phyloP scores from a whole-genome alignment of 2,329 filamentous ascomycete species.

The Neonectria hederae region DNA sequence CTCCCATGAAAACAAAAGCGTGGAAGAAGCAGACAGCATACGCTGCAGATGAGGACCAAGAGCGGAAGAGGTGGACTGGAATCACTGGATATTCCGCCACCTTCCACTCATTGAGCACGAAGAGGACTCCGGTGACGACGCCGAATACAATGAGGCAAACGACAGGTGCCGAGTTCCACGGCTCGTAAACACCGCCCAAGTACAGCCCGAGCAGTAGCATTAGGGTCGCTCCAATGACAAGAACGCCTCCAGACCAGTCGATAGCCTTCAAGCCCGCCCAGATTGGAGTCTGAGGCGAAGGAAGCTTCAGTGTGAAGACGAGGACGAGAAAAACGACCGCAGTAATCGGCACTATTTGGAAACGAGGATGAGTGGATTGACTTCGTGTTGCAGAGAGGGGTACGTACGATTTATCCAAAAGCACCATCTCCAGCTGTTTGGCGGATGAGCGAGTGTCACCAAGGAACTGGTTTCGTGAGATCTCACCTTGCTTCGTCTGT shows the following conservation, averaged over 20 bases:
- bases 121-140: conserved; percentile 55
- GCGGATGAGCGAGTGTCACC: neutral
- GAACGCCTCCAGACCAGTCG: conserved; percentile 68
- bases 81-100: conserved; percentile 75
- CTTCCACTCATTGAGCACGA: conserved; percentile 70
- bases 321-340: conserved; percentile 67
- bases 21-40: conserved; percentile 59
- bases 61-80: conserved; percentile 68
- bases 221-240: conserved; percentile 70
- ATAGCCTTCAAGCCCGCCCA: conserved; percentile 68
- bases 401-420: conserved; percentile 61
- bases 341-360: conserved; percentile 53
- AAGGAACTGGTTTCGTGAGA: fast-evolving
- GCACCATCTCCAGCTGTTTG: conserved; percentile 55
- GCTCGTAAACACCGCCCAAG: conserved; percentile 70
- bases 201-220: conserved; percentile 78
- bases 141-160: conserved; percentile 72
- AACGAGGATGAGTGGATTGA: neutral
- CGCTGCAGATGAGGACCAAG: conserved; percentile 64
- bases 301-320: conserved; percentile 71
- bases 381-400: conserved; percentile 38
- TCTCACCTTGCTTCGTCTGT: conserved; percentile 65
- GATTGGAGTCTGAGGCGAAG: conserved; percentile 72
- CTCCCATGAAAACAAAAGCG: conserved; percentile 68
- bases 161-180: conserved; percentile 70